These are phyloP conservation scores for Monilinia laxa DNA, from an alignment of 2,329 filamentous ascomycete genomes.

Conservation along the genomic window DNA sequence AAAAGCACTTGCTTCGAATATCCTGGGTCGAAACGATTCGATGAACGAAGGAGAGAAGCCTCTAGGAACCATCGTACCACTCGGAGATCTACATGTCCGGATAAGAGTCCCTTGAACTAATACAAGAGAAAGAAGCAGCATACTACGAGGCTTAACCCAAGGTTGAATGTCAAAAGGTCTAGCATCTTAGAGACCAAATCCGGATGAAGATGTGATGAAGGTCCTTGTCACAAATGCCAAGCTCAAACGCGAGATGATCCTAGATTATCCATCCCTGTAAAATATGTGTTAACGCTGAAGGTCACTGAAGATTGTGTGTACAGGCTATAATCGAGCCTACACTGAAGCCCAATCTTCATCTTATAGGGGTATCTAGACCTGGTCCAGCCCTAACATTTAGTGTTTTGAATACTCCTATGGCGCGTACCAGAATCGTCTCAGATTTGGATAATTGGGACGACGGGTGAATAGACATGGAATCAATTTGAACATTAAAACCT, in stretches of 20 bases:
- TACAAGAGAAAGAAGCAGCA: constrained; percentile 19
- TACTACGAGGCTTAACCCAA: neutral
- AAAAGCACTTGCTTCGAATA: constrained; percentile 31
- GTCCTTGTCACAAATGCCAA: constrained; percentile 5
- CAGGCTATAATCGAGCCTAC: constrained; percentile 1
- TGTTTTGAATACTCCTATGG: constrained; percentile 14
- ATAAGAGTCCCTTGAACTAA: constrained; percentile 6
- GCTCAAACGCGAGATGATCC: neutral
- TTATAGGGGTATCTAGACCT: neutral
- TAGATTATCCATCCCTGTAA: neutral
- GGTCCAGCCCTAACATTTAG: constrained; percentile 16
- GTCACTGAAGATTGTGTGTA: neutral
- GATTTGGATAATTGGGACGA: constrained; percentile 24
- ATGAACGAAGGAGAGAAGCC: constrained; percentile 22
- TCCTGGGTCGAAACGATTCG: constrained; percentile 37
- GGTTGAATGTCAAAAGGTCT: neutral
- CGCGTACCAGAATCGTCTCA: constrained; percentile 38
- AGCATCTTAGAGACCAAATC: constrained; percentile 15
- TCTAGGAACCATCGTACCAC: constrained; percentile 19
- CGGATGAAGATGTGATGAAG: constrained; percentile 22
- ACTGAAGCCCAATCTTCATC: constrained; percentile 3
- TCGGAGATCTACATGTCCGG: constrained; percentile 38
- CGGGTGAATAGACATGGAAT: neutral
- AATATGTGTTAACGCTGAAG: neutral
- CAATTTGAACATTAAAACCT: neutral